phyloP scores from a whole-genome alignment of 2,329 filamentous ascomycete species.

The Penicillium griseofulvum region DNA sequence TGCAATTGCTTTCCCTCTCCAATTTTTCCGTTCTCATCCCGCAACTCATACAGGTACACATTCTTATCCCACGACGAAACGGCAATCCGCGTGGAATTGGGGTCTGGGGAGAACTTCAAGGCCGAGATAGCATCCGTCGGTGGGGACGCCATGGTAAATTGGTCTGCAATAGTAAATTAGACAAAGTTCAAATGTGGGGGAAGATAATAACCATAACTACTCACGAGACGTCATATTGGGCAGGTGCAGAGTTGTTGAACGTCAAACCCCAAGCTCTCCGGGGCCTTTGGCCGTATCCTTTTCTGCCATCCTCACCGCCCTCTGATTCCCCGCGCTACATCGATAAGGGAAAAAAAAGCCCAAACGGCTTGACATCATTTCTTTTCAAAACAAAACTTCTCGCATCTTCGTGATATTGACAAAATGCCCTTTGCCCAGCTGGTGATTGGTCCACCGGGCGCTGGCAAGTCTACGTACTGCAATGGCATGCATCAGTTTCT shows the following conservation, averaged over 20 bases:
- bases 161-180: constrained; percentile 45
- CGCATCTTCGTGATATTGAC: neutral
- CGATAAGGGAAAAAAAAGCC: constrained; percentile 22
- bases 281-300: constrained; percentile 19
- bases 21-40: constrained; percentile 52
- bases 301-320: constrained; percentile 36
- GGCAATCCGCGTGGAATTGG: constrained; percentile 72
- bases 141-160: constrained; percentile 79
- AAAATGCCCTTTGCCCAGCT: constrained; percentile 67
- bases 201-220: constrained; percentile 13
- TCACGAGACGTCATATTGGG: constrained; percentile 45
- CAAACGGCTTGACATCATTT: constrained; percentile 4
- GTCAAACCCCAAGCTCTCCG: constrained; percentile 24
- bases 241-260: constrained; percentile 15
- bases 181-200: neutral
- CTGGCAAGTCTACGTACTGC: constrained; percentile 96
- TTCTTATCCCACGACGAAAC: constrained; percentile 93
- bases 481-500: constrained; percentile 99
- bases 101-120: constrained; percentile 77
- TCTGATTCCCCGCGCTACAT: constrained; percentile 24
- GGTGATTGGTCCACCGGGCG: constrained; percentile 88
- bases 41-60: constrained; percentile 82
- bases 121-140: constrained; percentile 85
- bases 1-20: constrained; percentile 63
- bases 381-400: neutral